These are phyloP conservation scores for Tricholoma hemisulphureum DNA, from an alignment of 768 basidiomycete species.

Conservation along the genomic window DNA sequence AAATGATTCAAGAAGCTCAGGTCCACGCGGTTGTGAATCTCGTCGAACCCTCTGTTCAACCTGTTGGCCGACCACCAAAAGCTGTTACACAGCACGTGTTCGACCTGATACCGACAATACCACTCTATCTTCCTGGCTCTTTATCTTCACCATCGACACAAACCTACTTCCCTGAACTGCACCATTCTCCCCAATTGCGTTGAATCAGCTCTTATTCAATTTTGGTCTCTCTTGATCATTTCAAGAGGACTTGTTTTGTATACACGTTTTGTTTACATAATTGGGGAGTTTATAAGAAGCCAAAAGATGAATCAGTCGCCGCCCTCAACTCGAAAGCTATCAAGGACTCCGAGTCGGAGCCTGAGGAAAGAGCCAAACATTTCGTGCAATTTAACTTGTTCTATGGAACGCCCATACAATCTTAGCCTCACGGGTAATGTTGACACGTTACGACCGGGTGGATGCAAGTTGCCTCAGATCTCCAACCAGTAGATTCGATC, in stretches of 20 bases:
- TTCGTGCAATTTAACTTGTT: no score
- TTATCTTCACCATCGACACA: constrained; percentile 53
- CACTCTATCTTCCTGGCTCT: constrained; percentile 63
- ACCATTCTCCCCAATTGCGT: constrained; percentile 52
- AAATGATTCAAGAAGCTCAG: constrained; percentile 72
- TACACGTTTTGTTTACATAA: constrained; percentile 39
- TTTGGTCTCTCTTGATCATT: constrained; percentile 7
- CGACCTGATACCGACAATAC: constrained; percentile 75
- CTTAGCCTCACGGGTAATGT: no score
- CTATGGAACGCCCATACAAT: no score
- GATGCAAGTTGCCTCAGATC: no score
- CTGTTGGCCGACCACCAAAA: constrained; percentile 40
- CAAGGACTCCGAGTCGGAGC: no score
- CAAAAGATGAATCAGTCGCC: no score
- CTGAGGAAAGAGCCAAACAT: no score
- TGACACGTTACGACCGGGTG: no score
- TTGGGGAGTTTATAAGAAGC: no score
- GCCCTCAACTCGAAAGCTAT: no score
- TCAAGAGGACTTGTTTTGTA: not conserved
- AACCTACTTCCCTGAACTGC: constrained; percentile 53
- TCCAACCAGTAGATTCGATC: no score
- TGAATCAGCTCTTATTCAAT: constrained; percentile 5
- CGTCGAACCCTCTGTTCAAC: constrained; percentile 40
- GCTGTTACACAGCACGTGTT: constrained; percentile 71
- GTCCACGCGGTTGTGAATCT: constrained; percentile 86